Conservation (phyloP, 2,329 filamentous ascomycete genomes). For the Fusarium dimerum region DNA sequence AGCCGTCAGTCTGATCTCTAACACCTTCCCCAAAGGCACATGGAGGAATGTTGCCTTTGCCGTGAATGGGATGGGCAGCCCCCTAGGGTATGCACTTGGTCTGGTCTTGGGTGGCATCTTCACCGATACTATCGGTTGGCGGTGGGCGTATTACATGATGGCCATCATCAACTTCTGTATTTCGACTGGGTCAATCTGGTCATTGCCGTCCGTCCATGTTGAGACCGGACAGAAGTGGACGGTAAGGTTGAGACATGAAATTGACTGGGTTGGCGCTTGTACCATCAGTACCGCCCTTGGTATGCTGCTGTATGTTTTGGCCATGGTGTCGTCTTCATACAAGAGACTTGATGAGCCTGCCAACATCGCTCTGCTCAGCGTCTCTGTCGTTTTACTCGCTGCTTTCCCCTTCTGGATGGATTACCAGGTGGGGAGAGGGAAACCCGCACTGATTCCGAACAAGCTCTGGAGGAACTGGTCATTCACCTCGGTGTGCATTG, state of each 20-base stretch:
- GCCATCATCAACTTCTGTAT: conserved; percentile 39
- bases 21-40: conserved; percentile 37
- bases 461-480: conserved; percentile 56
- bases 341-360: conserved; percentile 40
- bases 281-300: conserved; percentile 48
- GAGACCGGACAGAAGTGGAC: conserved; percentile 29
- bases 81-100: conserved; percentile 50
- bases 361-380: conserved; percentile 46
- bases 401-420: conserved; percentile 57
- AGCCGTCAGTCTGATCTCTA: conserved; percentile 38
- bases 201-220: conserved; percentile 30
- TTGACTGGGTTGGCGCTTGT: conserved; percentile 55
- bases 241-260: conserved; percentile 36
- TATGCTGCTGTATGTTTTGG: conserved; percentile 53
- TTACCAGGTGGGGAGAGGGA: conserved; percentile 45
- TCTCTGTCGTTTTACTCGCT: conserved; percentile 45
- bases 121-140: conserved; percentile 48
- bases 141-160: conserved; percentile 45
- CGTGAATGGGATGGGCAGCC: conserved; percentile 46
- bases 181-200: conserved; percentile 39
- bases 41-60: conserved; percentile 45
- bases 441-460: conserved; percentile 61
- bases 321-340: conserved; percentile 42
- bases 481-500: conserved; percentile 57
- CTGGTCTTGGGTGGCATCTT: conserved; percentile 52